A percentile compares a stretch with the other conserved stretches of the same genome.
These are phyloP conservation scores for Mycena pura DNA, from an alignment of 768 basidiomycete species.

Conservation along the genomic window DNA sequence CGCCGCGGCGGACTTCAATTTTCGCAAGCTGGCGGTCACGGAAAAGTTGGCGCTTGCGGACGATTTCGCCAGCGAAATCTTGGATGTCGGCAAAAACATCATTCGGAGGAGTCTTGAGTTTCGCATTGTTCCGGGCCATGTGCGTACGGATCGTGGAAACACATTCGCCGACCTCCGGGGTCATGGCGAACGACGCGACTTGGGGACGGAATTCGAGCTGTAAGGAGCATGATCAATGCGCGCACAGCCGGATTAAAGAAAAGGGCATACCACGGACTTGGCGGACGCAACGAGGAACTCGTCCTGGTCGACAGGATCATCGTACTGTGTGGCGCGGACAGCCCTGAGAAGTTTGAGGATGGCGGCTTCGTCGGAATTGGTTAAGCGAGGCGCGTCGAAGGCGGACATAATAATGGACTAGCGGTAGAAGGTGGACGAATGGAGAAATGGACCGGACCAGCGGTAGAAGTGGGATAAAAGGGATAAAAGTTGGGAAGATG, in stretches of 20 bases:
- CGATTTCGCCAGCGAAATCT: constrained; percentile 5
- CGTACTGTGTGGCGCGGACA: not conserved
- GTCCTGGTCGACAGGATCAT: constrained; percentile 14
- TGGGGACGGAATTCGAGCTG: not conserved
- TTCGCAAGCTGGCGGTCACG: not conserved
- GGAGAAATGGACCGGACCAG: too few relatives aligned
- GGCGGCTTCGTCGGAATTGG: not conserved
- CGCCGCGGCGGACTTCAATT: not conserved
- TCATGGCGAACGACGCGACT: not conserved
- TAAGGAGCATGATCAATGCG: not conserved
- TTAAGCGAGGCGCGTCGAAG: too few relatives aligned
- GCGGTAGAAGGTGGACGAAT: too few relatives aligned
- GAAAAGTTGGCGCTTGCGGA: not conserved
- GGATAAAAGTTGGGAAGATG: too few relatives aligned
- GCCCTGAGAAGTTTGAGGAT: not conserved
- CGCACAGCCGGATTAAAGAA: not conserved
- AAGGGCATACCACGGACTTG: not conserved
- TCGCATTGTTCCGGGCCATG: not conserved
- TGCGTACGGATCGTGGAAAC: not conserved
- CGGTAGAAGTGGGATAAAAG: too few relatives aligned
- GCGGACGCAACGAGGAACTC: constrained; percentile 2
- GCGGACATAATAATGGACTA: too few relatives aligned
- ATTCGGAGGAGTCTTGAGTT: not conserved
- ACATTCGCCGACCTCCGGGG: not conserved
- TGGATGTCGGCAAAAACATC: not conserved